phyloP scores from a whole-genome alignment of 257 asterid genomes.

The Solanum chiquidenum region DNA sequence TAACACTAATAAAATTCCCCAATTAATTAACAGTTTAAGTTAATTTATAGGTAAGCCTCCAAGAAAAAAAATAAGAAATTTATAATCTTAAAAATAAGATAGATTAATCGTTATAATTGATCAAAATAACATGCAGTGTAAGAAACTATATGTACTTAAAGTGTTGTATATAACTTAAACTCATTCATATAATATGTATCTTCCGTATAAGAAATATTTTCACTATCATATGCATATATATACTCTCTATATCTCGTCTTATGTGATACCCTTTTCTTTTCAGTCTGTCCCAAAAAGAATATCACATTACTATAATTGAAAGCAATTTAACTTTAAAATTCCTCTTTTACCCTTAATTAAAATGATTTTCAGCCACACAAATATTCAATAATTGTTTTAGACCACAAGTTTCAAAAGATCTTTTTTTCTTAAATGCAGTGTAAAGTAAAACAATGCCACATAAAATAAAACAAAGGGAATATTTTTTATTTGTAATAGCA shows the following conservation, averaged over 20 bases:
- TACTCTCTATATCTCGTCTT: too few relatives aligned
- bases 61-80: background rate
- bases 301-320: too few relatives aligned
- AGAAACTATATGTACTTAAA: background rate
- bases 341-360: background rate
- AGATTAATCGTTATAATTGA: background rate
- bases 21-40: background rate
- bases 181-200: background rate
- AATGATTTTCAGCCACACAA: background rate
- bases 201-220: background rate
- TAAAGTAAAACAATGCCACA: background rate
- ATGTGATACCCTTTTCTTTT: background rate
- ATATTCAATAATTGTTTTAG: background rate
- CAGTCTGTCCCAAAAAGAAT: background rate
- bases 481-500: background rate
- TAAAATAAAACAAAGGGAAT: too few relatives aligned
- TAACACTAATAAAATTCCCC: background rate
- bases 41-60: background rate
- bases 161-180: background rate
- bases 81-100: background rate
- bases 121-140: background rate
- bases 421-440: background rate
- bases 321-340: too few relatives aligned
- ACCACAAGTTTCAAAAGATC: rapidly evolving
- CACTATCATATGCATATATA: background rate